These are phyloP conservation scores for Hyaloscypha finlandica DNA, from an alignment of 495 filamentous ascomycete genomes.

Conservation along the genomic window DNA sequence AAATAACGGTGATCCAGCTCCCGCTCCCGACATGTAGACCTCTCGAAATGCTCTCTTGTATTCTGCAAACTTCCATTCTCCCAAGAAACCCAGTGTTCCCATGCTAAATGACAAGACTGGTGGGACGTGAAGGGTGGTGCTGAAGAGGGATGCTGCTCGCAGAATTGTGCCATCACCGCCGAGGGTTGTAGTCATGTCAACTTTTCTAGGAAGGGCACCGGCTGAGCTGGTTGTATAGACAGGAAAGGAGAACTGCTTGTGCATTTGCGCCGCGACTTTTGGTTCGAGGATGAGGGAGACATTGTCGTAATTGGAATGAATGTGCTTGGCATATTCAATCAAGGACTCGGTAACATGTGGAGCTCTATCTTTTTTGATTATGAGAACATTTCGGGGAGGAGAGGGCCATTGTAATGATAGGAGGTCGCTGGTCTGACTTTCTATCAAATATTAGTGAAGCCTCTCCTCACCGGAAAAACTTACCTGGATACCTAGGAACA, in stretches of 20 bases:
- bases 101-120: slow-evolving; percentile 96
- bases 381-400: slow-evolving; percentile 84
- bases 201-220: slow-evolving; percentile 55
- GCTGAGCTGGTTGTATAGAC: slow-evolving; percentile 62
- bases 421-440: slow-evolving; percentile 44
- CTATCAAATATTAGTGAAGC: slow-evolving; percentile 23
- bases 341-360: slow-evolving; percentile 70
- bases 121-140: slow-evolving; percentile 76
- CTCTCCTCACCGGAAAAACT: neutral
- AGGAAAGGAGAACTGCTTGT: slow-evolving; percentile 73
- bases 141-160: slow-evolving; percentile 87
- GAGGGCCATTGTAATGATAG: slow-evolving; percentile 86
- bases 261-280: slow-evolving; percentile 69
- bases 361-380: slow-evolving; percentile 83
- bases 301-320: slow-evolving; percentile 75
- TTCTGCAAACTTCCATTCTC: slow-evolving; percentile 94
- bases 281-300: slow-evolving; percentile 83
- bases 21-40: slow-evolving; percentile 88
- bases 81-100: slow-evolving; percentile 92
- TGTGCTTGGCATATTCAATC: slow-evolving; percentile 79
- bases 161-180: slow-evolving; percentile 96
- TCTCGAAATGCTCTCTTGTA: slow-evolving; percentile 89
- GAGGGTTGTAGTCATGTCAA: slow-evolving; percentile 84
- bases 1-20: slow-evolving; percentile 27
- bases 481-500: slow-evolving; percentile 33